Conservation (phyloP, 345 rosid species). For the Eucalyptus pauciflora region DNA sequence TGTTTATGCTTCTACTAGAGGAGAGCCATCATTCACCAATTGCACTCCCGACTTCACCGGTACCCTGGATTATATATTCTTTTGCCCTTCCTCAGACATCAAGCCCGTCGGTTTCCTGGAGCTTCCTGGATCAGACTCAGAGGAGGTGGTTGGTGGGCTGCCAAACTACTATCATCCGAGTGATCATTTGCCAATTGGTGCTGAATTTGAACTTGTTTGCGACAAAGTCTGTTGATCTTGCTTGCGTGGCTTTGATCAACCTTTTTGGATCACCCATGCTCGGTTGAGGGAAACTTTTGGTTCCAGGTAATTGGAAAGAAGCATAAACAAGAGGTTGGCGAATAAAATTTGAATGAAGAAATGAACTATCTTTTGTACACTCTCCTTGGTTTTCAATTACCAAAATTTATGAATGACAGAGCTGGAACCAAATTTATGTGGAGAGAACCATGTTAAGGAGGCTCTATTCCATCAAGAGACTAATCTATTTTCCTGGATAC, state of each 20-base stretch:
- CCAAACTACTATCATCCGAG: conserved; percentile 88
- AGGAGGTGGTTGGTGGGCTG: conserved; percentile 52
- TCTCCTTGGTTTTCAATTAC: background rate
- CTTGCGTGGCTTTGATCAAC: background rate
- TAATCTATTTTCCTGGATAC: background rate
- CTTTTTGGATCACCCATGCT: background rate
- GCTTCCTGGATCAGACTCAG: conserved; percentile 44
- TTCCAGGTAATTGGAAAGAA: background rate
- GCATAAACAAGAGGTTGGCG: background rate
- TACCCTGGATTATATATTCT: conserved; percentile 81
- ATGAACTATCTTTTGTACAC: background rate
- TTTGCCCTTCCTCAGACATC: conserved; percentile 43
- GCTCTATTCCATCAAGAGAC: background rate
- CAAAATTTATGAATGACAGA: background rate
- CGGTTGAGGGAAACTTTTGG: background rate
- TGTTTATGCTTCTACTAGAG: conserved; percentile 50
- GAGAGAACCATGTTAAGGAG: background rate
- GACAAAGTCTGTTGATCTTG: background rate
- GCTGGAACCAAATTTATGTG: background rate
- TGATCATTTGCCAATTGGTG: conserved; percentile 91
- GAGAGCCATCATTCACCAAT: conserved; percentile 86
- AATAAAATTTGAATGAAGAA: background rate
- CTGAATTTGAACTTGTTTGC: conserved; percentile 48
- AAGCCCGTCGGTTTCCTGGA: conserved; percentile 58
- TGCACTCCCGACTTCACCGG: conserved; percentile 76